Conservation (phyloP, 306 rosid genomes). For the Quercus variabilis region DNA sequence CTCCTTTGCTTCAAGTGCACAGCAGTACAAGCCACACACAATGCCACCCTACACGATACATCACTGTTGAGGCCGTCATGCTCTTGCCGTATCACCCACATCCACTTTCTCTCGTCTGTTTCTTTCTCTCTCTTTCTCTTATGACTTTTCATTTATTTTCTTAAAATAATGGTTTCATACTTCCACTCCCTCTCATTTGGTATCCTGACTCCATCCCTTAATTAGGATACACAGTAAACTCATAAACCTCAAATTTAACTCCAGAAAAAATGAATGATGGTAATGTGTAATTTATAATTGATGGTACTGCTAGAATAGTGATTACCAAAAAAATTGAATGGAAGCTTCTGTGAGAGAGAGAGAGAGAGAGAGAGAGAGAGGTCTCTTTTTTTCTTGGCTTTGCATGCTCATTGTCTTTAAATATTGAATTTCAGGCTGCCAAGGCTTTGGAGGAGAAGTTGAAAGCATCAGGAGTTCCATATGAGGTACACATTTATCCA, state of each 20-base stretch:
- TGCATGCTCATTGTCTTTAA: slow-evolving; percentile 1
- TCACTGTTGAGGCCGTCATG: too few relatives aligned
- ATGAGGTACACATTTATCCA: slow-evolving; percentile 74
- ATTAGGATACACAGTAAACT: neutral
- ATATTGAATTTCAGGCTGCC: slow-evolving; percentile 67
- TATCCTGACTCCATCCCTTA: too few relatives aligned
- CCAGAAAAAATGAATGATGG: neutral
- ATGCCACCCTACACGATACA: too few relatives aligned
- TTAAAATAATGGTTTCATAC: too few relatives aligned
- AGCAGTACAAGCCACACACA: too few relatives aligned
- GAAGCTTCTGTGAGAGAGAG: neutral
- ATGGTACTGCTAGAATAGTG: neutral
- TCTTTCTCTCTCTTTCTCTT: too few relatives aligned
- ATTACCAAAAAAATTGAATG: neutral
- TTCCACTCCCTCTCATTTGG: too few relatives aligned
- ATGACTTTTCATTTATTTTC: too few relatives aligned
- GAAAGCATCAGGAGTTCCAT: slow-evolving; percentile 77
- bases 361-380: neutral
- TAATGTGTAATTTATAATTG: neutral
- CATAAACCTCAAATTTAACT: neutral
- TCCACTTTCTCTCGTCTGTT: too few relatives aligned
- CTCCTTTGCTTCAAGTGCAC: too few relatives aligned
- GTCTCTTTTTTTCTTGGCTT: neutral
- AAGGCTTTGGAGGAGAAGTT: slow-evolving; percentile 83
- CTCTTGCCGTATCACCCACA: too few relatives aligned